Base-by-base conservation (phyloP, 2,329 filamentous ascomycete species). In the Raffaelea albimanens region DNA sequence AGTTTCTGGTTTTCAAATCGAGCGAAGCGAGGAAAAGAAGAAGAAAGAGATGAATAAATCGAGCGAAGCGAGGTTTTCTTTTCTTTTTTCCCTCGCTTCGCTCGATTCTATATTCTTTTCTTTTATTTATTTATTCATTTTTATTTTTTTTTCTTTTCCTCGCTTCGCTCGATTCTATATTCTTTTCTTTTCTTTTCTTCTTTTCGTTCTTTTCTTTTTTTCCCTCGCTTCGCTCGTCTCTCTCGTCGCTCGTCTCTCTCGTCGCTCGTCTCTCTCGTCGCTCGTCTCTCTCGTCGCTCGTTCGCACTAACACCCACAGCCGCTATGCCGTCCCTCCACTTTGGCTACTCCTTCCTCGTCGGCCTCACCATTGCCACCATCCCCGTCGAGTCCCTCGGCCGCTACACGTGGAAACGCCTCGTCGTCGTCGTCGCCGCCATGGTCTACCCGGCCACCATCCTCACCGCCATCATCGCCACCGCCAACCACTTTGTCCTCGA, bases 281-380 rank as follows among this genome's bases (percentile, higher is more conserved):
- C 18, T 38, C 44, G n/a, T 45, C 18, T 25, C n/a, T 36, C 19
- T 22, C 41, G n/a, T 14, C 44, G 23, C 31, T 34, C 16, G n/a
- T n/a, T n/a, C n/a, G n/a, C n/a, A n/a, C n/a, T n/a, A 9, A 25
- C 20, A 5, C 8, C 23, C 3, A 5, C 41, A 44, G 50, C 50
- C 16, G 83, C 83, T 8, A 87, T 87, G 83, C 83, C 83, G 1
- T 84, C 80, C 0, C 70, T 87, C 16, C 83, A 87, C 61, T 87
- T 87, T 58, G 83, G 83, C 3, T 87, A 87, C 65, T 83, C 81
- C 3, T 74, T 87, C 25, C 73, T 87, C 56, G 80, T 87, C 58
- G 83, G 83, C 8, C 64, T 87, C 13, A 87, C 83, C 4, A 72
- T 87, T 49, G 75, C 78, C 55, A 78, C 76, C 1, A 75, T 86